phyloP scores from a whole-genome alignment of 306 rosid genomes.

The Luffa aegyptiaca region DNA sequence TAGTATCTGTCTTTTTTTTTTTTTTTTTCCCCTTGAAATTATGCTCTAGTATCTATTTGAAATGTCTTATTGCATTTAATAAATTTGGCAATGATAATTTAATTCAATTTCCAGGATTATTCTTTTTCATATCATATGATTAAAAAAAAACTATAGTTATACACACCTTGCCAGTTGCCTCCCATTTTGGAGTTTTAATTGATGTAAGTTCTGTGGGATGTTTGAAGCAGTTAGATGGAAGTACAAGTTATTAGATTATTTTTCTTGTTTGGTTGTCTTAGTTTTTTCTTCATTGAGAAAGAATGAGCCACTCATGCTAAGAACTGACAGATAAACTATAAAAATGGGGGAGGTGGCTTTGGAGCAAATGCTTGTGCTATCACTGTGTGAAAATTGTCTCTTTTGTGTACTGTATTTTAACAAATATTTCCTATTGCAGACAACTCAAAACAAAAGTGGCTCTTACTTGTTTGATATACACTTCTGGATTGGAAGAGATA shows the following conservation, averaged over 20 bases:
- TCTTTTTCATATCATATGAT: neutral
- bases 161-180: neutral
- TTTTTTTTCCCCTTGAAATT: too few species aligned
- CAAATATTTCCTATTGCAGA: conserved; percentile 31
- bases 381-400: neutral
- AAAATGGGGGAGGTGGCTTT: neutral
- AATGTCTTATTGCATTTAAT: neutral
- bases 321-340: neutral
- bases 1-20: neutral
- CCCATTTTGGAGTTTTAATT: neutral
- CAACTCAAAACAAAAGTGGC: conserved; percentile 78
- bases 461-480: conserved; percentile 64
- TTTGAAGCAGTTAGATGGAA: neutral
- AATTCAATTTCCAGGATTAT: neutral
- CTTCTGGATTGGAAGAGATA: conserved; percentile 97
- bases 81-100: neutral
- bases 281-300: neutral
- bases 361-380: neutral
- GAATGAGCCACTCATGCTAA: neutral
- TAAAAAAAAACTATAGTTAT: neutral
- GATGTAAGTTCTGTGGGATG: neutral
- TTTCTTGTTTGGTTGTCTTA: neutral
- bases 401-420: neutral
- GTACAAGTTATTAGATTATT: neutral
- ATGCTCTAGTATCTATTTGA: neutral